Evolutionary conservation across 2,329 filamentous ascomycete genomes (phyloP).

Genomic region (Hypoxylon sp.): DNA sequence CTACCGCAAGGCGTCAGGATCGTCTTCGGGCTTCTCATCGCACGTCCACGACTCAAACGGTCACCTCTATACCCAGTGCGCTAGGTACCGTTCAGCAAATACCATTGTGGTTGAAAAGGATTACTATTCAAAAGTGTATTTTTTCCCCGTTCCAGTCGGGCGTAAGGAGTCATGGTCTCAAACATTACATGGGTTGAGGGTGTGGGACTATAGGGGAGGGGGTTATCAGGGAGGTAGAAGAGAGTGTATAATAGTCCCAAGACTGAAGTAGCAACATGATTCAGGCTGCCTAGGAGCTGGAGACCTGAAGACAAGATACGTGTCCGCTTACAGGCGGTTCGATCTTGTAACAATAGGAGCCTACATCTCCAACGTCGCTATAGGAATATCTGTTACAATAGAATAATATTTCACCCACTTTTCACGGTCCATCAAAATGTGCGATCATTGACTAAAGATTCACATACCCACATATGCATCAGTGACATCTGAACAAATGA

Average conservation of each 20-base stretch:
- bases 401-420: slow-evolving; percentile 7
- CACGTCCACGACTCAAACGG: slow-evolving; percentile 45
- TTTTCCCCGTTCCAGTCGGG: slow-evolving; percentile 22
- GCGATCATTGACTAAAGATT: neutral
- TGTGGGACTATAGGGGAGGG: slow-evolving; percentile 22
- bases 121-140: slow-evolving; percentile 41
- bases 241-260: slow-evolving; percentile 35
- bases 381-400: slow-evolving; percentile 29
- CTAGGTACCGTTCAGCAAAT: slow-evolving; percentile 47
- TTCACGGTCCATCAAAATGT: neutral
- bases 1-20: slow-evolving; percentile 34
- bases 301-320: slow-evolving; percentile 16
- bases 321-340: slow-evolving; percentile 17
- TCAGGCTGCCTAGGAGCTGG: slow-evolving; percentile 27
- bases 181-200: slow-evolving; percentile 25
- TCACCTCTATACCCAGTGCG: slow-evolving; percentile 54
- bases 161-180: slow-evolving; percentile 27
- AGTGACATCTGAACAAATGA: slow-evolving; percentile 7
- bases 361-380: slow-evolving; percentile 22
- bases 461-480: neutral
- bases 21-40: slow-evolving; percentile 21
- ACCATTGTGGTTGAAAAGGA: slow-evolving; percentile 45
- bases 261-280: slow-evolving; percentile 30
- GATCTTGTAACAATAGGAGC: slow-evolving; percentile 32
- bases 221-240: slow-evolving; percentile 21